Base-by-base conservation (phyloP, 1,284 basidiomycete genomes). In the Ustilago sp. region DNA sequence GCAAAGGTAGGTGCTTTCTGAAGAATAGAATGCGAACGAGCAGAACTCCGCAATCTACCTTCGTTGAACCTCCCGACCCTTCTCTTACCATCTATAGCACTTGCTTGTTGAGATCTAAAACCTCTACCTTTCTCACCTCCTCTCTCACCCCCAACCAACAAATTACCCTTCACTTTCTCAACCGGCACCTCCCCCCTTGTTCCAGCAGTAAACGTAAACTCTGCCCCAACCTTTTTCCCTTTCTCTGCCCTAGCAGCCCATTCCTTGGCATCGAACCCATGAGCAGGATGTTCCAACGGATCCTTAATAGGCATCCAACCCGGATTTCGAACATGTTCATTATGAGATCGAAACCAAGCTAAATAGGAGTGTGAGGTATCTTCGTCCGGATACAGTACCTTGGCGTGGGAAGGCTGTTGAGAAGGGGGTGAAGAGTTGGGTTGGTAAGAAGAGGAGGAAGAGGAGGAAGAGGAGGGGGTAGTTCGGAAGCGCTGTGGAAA, bases 371-470 rank as follows among this genome's bases (percentile, higher is more conserved):
- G 39, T 9, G 13, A 8, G 8, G 54, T 48, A 31, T 71, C 68
- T 54, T 71, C 68, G 31, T 71, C 68, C 2, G 50, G 50, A 41
- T 65, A 71, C 11, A 70, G 19, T 11, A 45, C 32, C 38, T 39
- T 11, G 11, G 11, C 2, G 38, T 0, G 4, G 15, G 4, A 39
- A 17, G 38, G 4, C 15, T 39, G 38, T 17, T 39, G 38, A 39
- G 11, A 39, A 32, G 4, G 6, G 48, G 28, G 0, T 48, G 11
- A 19, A 19, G 13, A 7, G 45, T 8, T 48, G 9, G 45, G 45
- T 7, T 48, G 45, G 23, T 7, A 28, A 13, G 45, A 31, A 23
- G 48, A 12, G 28, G 31, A 50, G n/a, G 31, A 50, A 28, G 31
- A 31, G 13, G 48, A 50, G 28, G 28, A 13, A 28, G 17, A 11